Percentiles rank a stretch among this genome's conserved stretches.
phyloP scores from a whole-genome alignment of 2,329 filamentous ascomycete genomes.

The Fusarium avenaceum region DNA sequence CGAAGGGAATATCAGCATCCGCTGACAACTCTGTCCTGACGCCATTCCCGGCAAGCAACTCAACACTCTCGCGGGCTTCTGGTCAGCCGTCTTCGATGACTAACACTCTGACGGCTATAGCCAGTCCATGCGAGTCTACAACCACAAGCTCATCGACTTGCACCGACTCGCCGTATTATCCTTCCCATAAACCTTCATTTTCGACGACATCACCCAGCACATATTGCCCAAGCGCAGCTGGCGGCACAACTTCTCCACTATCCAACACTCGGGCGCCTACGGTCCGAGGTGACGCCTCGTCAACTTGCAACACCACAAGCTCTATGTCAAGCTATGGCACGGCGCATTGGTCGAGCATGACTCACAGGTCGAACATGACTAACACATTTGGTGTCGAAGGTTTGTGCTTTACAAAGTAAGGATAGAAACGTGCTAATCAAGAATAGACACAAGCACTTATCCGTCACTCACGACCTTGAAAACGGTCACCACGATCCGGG shows the following conservation, averaged over 20 bases:
- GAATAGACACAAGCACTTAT: slow-evolving; percentile 16
- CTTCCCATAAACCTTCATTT: background rate
- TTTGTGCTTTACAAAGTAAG: slow-evolving; percentile 20
- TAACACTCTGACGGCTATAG: slow-evolving; percentile 15
- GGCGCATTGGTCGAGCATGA: slow-evolving; percentile 34
- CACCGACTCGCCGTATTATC: slow-evolving; percentile 21
- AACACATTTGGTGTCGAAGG: slow-evolving; percentile 27
- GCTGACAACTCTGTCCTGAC: slow-evolving; percentile 17
- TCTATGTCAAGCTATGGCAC: slow-evolving; percentile 25
- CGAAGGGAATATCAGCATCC: slow-evolving; percentile 26
- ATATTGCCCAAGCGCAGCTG: slow-evolving; percentile 24
- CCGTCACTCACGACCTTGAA: slow-evolving; percentile 41
- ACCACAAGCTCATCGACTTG: slow-evolving; percentile 32
- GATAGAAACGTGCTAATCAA: slow-evolving; percentile 19
- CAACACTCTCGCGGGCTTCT: slow-evolving; percentile 29
- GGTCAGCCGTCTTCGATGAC: slow-evolving; percentile 17
- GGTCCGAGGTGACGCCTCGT: slow-evolving; percentile 20
- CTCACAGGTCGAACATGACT: slow-evolving; percentile 39
- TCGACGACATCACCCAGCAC: slow-evolving; percentile 19
- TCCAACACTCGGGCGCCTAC: slow-evolving; percentile 30
- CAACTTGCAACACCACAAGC: slow-evolving; percentile 46
- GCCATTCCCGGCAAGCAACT: slow-evolving; percentile 31
- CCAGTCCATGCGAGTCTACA: slow-evolving; percentile 31
- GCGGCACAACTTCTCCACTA: slow-evolving; percentile 11
- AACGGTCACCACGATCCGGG: slow-evolving; percentile 35